Evolutionary conservation across 305 asterid genomes (phyloP), one percentile per base, ranked within the genome.

Genomic region (Fraxinus latifolia): DNA sequence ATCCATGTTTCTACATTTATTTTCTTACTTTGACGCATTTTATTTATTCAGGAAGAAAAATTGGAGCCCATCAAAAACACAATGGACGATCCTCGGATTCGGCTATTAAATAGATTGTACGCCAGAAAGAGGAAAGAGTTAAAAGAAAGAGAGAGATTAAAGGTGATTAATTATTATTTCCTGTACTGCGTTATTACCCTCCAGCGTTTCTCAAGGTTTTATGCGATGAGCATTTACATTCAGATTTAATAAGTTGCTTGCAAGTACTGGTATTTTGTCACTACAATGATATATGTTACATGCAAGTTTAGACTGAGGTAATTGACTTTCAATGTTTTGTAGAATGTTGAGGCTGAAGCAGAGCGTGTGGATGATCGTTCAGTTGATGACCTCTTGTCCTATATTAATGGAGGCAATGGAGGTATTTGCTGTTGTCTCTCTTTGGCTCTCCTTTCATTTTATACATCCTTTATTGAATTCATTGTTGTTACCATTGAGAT

Each of bases 51-150:
- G 99, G 99, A 96, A 87, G 98, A 96, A 85, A 96, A 96, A 89
- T 90, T 94, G 89, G 99, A 96, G 90, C 99, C 99, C 73, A 88
- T 96, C 58, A 94, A 89, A 87, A 94, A 96, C 88, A 90, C 95
- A 82, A 90, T 91, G 85, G 98, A 94, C 83, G 98, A 96, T 89
- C 98, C 98, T 4, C 91, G 98, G 86, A 96, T 94, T 83, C 94
- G 99, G 81, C 90, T 94, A 31, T 90, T 94, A 81, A 96, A 96
- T 85, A 91, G 95, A 89, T 89, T 96, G 81, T 91, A 94, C 87
- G 98, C 99, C 76, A 92, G 97, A 86, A 96, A 96, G 88, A 86
- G 98, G 93, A 93, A 96, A 84, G 99, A 94, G 84, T 87, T 96
- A 83, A 91, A 92, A 86, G 98, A 94, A 86, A 91, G 90, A 86